These are phyloP conservation scores for Backusella macrospora DNA, from an alignment of 192 early-diverging fungal genomes.

Conservation along the genomic window DNA sequence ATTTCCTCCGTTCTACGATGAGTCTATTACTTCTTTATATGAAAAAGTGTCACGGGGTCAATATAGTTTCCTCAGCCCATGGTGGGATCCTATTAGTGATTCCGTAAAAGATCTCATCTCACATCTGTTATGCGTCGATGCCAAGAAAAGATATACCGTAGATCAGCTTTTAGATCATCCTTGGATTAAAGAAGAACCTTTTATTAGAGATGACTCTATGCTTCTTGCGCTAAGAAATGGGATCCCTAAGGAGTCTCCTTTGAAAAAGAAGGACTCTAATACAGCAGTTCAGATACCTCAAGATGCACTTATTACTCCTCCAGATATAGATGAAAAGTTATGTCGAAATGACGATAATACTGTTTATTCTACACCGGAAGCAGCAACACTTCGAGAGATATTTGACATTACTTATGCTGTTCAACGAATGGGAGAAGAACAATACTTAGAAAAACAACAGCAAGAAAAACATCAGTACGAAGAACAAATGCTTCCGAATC, in stretches of 20 bases:
- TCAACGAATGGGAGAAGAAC: conserved; percentile 72
- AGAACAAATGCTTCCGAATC: neutral
- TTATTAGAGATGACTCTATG: conserved; percentile 10
- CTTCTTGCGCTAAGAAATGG: conserved; percentile 6
- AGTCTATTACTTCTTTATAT: conserved; percentile 74
- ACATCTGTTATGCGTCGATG: conserved; percentile 70
- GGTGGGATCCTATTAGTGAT: conserved; percentile 89
- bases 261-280: neutral
- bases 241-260: neutral
- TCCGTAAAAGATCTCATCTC: conserved; percentile 75
- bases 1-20: conserved; percentile 85
- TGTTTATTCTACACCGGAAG: conserved; percentile 47
- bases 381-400: conserved; percentile 62
- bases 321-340: neutral
- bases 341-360: neutral
- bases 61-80: conserved; percentile 83
- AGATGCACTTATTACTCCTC: neutral
- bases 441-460: conserved; percentile 2
- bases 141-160: conserved; percentile 73
- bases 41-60: conserved; percentile 86
- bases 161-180: conserved; percentile 82
- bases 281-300: neutral
- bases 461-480: neutral
- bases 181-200: conserved; percentile 57
- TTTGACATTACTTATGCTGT: conserved; percentile 78